Evolutionary conservation across 805 yeast genomes (phyloP).

Genomic region (Millerozyma acaciae): DNA sequence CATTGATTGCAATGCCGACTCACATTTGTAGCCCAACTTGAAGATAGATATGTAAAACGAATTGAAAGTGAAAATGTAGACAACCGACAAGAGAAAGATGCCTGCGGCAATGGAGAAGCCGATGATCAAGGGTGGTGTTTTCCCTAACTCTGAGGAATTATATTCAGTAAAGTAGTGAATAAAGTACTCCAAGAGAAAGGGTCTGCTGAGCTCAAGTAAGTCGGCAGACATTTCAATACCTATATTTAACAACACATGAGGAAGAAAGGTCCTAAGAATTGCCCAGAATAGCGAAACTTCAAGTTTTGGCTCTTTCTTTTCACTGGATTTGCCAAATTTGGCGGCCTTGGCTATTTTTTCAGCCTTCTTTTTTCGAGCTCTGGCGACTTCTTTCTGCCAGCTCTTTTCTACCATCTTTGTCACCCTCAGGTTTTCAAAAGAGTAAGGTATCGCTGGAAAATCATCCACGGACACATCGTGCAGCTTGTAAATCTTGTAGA

Average conservation of each 20-base stretch:
- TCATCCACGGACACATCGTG: conserved; percentile 41
- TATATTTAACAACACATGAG: conserved; percentile 10
- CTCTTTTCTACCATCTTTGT: conserved; percentile 15
- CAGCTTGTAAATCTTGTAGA: conserved; percentile 19
- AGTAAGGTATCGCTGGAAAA: conserved; percentile 49
- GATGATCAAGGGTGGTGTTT: conserved; percentile 15
- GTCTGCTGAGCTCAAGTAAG: conserved; percentile 19
- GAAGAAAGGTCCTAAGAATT: conserved; percentile 15
- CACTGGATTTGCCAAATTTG: conserved; percentile 6
- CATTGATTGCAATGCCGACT: conserved; percentile 20
- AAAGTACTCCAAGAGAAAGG: conserved; percentile 28
- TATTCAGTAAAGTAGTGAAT: conserved; percentile 22
- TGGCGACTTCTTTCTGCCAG: conserved; percentile 19
- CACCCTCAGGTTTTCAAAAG: conserved; percentile 14
- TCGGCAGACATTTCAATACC: conserved; percentile 21
- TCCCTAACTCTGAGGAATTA: conserved; percentile 6
- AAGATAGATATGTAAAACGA: conserved; percentile 14
- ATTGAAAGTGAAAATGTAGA: conserved; percentile 20
- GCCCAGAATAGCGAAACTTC: conserved; percentile 20
- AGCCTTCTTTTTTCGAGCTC: conserved; percentile 10
- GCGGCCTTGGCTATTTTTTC: conserved; percentile 9
- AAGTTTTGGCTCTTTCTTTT: no score
- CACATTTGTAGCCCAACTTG: conserved; percentile 13
- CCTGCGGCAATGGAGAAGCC: conserved; percentile 22
- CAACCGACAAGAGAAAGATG: conserved; percentile 24